Base-by-base conservation (phyloP, 345 rosid genomes). In the Fremontodendron californicum region DNA sequence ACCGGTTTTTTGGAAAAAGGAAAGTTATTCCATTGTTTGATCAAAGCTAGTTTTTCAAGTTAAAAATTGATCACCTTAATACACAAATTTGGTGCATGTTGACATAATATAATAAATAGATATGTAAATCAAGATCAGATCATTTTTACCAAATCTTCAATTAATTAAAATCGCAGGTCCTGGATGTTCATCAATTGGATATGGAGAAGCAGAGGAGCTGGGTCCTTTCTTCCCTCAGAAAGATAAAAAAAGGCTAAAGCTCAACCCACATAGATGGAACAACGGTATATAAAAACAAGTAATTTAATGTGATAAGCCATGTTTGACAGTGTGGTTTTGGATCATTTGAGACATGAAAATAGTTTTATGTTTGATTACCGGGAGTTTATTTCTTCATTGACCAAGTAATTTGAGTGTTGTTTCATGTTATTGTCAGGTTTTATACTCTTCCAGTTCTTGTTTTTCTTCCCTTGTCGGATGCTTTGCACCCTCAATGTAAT, bases 141-240 rank as follows among this genome's bases (percentile, higher is more conserved):
- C 10, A 61, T 21, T 13, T n/a, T 68, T 43, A 69, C 11, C 12
- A 4, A 46, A 27, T 19, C 4, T 46, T 45, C 16, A 25, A 62
- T 9, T 12, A 49, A 49, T 27, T 18, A 31, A 71, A 70, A 71
- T 18, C 76, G 11, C 78, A 93, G 96, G 97, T 57, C 98, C 94
- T 0, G 97, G 97, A 7, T 94, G 98, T 78, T 92, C 94, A 31
- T 92, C 95, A 10, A 76, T 92, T 49, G 98, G 92, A 16, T 90
- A 76, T 76, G 98, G 98, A 78, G 86, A 84, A 77, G 81, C 95
- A 61, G 98, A 89, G 73, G 98, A 93, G 77, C 71, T 92, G 3
- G 97, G 98, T 7, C 98, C 98, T 33, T 93, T 93, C 82, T 90
- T 92, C 66, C 86, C 93, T 58, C 89, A 83, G 49, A 90, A 87